These are phyloP conservation scores for Sporothrix brunneoviolacea DNA, from an alignment of 2,329 filamentous ascomycete genomes.

Conservation along the genomic window DNA sequence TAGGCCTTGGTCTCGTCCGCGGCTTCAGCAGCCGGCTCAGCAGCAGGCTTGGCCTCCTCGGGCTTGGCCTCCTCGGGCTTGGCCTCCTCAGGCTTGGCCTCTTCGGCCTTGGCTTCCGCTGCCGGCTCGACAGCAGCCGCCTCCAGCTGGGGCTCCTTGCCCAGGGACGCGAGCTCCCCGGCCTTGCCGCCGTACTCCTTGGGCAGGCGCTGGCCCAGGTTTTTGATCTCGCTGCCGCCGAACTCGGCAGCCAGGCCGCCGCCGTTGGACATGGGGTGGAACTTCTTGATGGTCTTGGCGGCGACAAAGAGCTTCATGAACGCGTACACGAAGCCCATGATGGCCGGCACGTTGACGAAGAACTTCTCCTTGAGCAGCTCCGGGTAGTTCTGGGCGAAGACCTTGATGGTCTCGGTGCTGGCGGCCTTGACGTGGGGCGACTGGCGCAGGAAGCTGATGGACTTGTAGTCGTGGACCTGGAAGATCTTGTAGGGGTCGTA, in stretches of 20 bases:
- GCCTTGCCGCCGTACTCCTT: conserved; percentile 74
- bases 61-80: background rate
- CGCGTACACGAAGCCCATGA: conserved; percentile 84
- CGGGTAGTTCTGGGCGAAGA: conserved; percentile 77
- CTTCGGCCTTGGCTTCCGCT: background rate
- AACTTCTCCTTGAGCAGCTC: conserved; percentile 87
- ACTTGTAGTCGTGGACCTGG: conserved; percentile 90
- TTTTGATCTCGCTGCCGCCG: conserved; percentile 42
- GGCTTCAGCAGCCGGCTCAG: background rate
- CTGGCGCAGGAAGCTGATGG: conserved; percentile 78
- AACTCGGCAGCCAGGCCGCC: conserved; percentile 57
- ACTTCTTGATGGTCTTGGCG: conserved; percentile 68
- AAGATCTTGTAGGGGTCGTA: conserved; percentile 83
- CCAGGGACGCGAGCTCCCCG: conserved; percentile 21
- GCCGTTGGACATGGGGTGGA: conserved; percentile 71
- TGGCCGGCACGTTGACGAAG: conserved; percentile 85
- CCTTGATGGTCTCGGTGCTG: conserved; percentile 71
- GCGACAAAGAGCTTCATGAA: conserved; percentile 71
- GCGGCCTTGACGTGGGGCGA: conserved; percentile 70
- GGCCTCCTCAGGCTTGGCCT: background rate
- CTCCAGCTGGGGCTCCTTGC: conserved; percentile 22
- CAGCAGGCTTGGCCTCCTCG: background rate
- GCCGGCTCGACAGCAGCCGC: conserved; percentile 7
- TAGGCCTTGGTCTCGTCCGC: conserved; percentile 8
- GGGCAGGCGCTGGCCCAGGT: conserved; percentile 60